phyloP scores from a whole-genome alignment of 1,139 yeast genomes.

The Lodderomyces theae region DNA sequence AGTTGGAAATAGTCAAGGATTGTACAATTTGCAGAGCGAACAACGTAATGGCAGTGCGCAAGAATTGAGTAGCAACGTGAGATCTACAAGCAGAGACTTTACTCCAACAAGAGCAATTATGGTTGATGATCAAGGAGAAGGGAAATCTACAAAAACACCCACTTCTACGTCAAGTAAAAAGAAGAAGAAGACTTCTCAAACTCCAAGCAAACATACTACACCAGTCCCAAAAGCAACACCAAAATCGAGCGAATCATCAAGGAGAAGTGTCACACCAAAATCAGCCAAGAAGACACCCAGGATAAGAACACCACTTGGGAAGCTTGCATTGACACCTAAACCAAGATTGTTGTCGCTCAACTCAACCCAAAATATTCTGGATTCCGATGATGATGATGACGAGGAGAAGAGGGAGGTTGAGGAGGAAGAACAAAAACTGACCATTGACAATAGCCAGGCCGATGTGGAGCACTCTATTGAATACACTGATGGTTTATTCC shows the following conservation, averaged over 20 bases:
- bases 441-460: not conserved
- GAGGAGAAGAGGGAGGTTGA: slow-evolving; percentile 13
- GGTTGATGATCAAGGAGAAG: not conserved
- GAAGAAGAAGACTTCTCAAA: slow-evolving; percentile 4
- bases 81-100: not conserved
- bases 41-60: not conserved
- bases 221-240: slow-evolving; percentile 3
- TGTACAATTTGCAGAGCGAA: not conserved
- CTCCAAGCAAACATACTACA: slow-evolving; percentile 7
- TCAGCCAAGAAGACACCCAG: slow-evolving; percentile 7
- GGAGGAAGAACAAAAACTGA: slow-evolving; percentile 14
- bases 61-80: not conserved
- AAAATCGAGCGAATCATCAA: slow-evolving; percentile 2
- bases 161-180: not conserved
- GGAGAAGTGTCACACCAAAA: slow-evolving; percentile 6
- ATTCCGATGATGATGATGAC: slow-evolving; percentile 14
- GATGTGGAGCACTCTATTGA: not conserved
- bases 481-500: not conserved
- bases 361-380: slow-evolving; percentile 11
- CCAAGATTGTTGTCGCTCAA: slow-evolving; percentile 20
- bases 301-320: slow-evolving; percentile 6
- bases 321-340: slow-evolving; percentile 17
- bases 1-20: not conserved
- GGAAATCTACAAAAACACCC: not conserved
- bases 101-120: slow-evolving; percentile 9